These are phyloP conservation scores for Trichothecium sympodiale DNA, from an alignment of 2,329 filamentous ascomycete species.

Conservation along the genomic window DNA sequence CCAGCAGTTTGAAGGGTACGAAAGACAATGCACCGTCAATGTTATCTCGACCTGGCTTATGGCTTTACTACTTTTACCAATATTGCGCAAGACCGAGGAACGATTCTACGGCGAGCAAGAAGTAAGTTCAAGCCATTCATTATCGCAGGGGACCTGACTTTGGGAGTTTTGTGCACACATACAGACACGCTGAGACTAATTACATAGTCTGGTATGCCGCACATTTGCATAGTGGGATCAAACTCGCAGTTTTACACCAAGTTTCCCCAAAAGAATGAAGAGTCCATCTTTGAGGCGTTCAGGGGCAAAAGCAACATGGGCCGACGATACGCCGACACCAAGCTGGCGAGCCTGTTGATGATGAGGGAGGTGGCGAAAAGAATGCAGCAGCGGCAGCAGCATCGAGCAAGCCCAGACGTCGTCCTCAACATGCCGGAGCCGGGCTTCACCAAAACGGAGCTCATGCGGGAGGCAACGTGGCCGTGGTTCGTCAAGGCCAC, in stretches of 20 bases:
- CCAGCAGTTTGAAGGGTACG: slow-evolving; percentile 27
- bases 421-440: slow-evolving; percentile 40
- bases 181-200: too few species aligned
- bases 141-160: too few species aligned
- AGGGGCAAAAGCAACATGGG: slow-evolving; percentile 11
- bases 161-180: too few species aligned
- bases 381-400: background rate
- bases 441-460: slow-evolving; percentile 35
- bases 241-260: slow-evolving; percentile 7
- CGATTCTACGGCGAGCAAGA: background rate
- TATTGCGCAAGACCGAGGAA: slow-evolving; percentile 27
- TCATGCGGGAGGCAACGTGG: slow-evolving; percentile 22
- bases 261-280: slow-evolving; percentile 12
- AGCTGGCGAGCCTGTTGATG: slow-evolving; percentile 10
- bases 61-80: slow-evolving; percentile 35
- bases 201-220: slow-evolving; percentile 11
- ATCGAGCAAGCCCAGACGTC: slow-evolving; percentile 17
- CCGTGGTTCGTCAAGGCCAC: slow-evolving; percentile 7
- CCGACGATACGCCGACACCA: slow-evolving; percentile 13
- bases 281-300: slow-evolving; percentile 13
- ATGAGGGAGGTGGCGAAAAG: slow-evolving; percentile 1
- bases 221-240: slow-evolving; percentile 14
- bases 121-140: too few species aligned
- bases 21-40: slow-evolving; percentile 37
- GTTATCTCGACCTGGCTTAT: slow-evolving; percentile 27